A percentile compares a stretch with the other conserved stretches of the same genome.
Evolutionary conservation across 768 basidiomycete species (phyloP).

Genomic region (Rhodocollybia butyracea): DNA sequence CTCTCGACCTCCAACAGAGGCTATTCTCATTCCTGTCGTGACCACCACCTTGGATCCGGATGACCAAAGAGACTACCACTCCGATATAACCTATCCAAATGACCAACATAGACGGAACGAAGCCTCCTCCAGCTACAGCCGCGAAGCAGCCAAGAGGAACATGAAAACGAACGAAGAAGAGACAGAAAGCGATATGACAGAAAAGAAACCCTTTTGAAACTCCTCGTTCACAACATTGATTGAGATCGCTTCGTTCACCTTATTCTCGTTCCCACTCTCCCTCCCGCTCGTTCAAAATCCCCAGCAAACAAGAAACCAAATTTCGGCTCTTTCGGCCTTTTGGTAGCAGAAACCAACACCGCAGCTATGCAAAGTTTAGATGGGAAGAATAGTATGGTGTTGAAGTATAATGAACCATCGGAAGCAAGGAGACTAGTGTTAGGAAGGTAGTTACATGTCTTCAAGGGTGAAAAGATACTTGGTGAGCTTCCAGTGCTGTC

Average conservation of each 20-base stretch:
- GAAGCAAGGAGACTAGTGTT: constrained; percentile 90
- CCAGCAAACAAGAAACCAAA: constrained; percentile 79
- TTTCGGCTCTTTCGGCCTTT: constrained; percentile 83
- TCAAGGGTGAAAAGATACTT: constrained; percentile 90
- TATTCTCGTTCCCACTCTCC: too few relatives aligned
- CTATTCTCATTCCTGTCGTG: too few relatives aligned
- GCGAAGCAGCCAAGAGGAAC: constrained; percentile 26
- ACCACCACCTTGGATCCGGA: neutral
- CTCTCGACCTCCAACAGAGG: neutral
- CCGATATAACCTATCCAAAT: neutral
- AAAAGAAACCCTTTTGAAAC: constrained; percentile 57
- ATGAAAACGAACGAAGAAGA: constrained; percentile 38
- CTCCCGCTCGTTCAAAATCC: constrained; percentile 41
- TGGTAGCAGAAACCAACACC: constrained; percentile 96
- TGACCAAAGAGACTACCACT: neutral
- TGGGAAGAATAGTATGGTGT: constrained; percentile 65
- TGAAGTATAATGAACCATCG: constrained; percentile 98
- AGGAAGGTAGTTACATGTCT: constrained; percentile 97
- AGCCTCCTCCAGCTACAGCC: neutral
- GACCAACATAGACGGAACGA: neutral
- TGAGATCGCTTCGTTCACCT: too few relatives aligned
- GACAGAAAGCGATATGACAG: constrained; percentile 43
- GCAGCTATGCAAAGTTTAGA: constrained; percentile 68
- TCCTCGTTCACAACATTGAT: constrained; percentile 31
- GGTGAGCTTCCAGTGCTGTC: too few relatives aligned